Evolutionary conservation across 768 basidiomycete species (phyloP), one percentile per base, ranked within the genome.

Genomic region (Austroboletus eburneus): DNA sequence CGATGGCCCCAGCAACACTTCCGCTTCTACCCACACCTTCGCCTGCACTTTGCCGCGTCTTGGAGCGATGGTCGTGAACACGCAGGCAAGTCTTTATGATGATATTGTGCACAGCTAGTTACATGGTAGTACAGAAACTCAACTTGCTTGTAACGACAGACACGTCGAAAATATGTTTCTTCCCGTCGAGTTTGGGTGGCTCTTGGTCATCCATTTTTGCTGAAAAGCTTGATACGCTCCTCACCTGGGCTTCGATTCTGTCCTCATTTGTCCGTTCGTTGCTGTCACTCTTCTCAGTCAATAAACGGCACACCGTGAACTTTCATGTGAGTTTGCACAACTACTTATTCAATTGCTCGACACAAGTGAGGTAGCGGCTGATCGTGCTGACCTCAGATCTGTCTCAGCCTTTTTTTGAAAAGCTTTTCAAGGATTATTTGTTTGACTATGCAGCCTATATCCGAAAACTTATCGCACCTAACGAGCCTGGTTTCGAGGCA

Each of bases 171-270:
- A 66, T 87, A 25, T 46, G 63, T 2, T 87, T 85, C 60, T 87
- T 91, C 53, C 71, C 76, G 7, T 70, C 72, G 9, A 69, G 68
- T 23, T 59, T 61, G 3, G 36, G 52, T 21, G 57, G 68, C 22
- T 42, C 58, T 18, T 71, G 74, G 44, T 58, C 67, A 18, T 57
- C 69, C 12, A 61, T 64, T 12, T 87, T 89, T 55, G 65, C 72
- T n/a, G 76, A 77, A 48, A 88, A 90, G 58, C 74, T 91, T 16
- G 80, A 87, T 52, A 75, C 82, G 43, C 72, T 91, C 3, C 72
- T 91, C 9, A 85, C 85, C 0, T 92, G 90, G 89, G 79, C 69
- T 87, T 16, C 90, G 91, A 64, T 90, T 84, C 49, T 90, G 90
- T 9, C 83, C 89, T 36, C 90, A 91, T n/a, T 54, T 73, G 89